Conservation (phyloP, 2,329 filamentous ascomycete genomes). For the Didymella glomerata region DNA sequence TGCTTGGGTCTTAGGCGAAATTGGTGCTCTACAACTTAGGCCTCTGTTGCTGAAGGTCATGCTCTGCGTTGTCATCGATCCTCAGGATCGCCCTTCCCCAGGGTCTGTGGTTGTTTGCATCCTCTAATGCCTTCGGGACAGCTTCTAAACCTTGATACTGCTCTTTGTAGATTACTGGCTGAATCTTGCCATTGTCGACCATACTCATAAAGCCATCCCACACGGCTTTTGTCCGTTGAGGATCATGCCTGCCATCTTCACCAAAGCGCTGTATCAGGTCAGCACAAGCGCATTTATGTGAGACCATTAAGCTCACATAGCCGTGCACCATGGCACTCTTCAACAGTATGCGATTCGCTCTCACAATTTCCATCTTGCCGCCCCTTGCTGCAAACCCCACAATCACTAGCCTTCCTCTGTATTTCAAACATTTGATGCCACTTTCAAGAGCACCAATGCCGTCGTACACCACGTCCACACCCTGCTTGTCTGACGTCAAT, state of each 20-base stretch:
- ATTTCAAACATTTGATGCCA: slow-evolving; percentile 63
- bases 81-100: slow-evolving; percentile 67
- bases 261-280: slow-evolving; percentile 59
- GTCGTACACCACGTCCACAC: slow-evolving; percentile 67
- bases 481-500: slow-evolving; percentile 57
- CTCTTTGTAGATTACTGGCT: slow-evolving; percentile 60
- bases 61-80: slow-evolving; percentile 43
- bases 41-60: slow-evolving; percentile 2
- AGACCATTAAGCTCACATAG: slow-evolving; percentile 28
- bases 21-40: slow-evolving; percentile 19
- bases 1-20: neutral
- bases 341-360: slow-evolving; percentile 35
- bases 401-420: slow-evolving; percentile 64
- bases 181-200: slow-evolving; percentile 58
- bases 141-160: slow-evolving; percentile 61
- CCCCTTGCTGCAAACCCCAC: slow-evolving; percentile 66
- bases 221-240: slow-evolving; percentile 57
- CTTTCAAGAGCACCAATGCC: slow-evolving; percentile 65
- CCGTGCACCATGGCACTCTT: slow-evolving; percentile 38
- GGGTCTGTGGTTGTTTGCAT: slow-evolving; percentile 60
- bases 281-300: neutral
- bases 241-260: slow-evolving; percentile 62
- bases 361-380: slow-evolving; percentile 59
- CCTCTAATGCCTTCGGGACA: slow-evolving; percentile 60
- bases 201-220: slow-evolving; percentile 63